Base-by-base conservation (phyloP, 768 basidiomycete species). In the Collybia nuda region DNA sequence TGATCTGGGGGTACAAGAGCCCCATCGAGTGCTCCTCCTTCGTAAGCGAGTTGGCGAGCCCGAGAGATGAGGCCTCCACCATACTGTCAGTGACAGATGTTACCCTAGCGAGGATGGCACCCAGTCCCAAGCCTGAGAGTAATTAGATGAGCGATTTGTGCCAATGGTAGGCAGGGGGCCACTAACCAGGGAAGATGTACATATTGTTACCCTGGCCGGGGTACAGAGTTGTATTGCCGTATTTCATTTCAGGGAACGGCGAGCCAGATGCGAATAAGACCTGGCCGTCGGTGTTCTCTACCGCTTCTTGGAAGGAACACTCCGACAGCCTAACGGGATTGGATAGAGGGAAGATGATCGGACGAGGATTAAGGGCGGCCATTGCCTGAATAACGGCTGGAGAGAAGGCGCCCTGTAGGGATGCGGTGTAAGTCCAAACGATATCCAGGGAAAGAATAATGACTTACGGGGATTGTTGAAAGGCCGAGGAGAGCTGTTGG, bases 151-250 rank as follows among this genome's bases (percentile, higher is more conserved):
- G 42, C 5, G 41, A 22, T 9, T 38, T 17, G n/a, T 11, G 19
- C 21, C 32, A 21, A 44, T 28, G 12, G 18, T 6, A 26, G 26
- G 37, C 18, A 26, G 24, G 24, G 26, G 19, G 14, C 17, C 14
- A 60, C 68, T 14, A 37, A 81, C 83, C 81, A 43, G 84, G 84
- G 76, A 86, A 86, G 61, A 88, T 87, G 66, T 88, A 90, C 90
- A 94, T 93, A 68, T 96, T 98, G 67, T 96, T 97, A 22, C 93
- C 93, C 69, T 97, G 95, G 19, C 91, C 90, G 2, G 94, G 85
- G 56, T 86, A 84, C 56, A 86, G 71, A 28, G 56, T 75, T 47
- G 70, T 73, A 24, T 83, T 84, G 29, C 76, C 67, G 69, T 75
- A 86, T 49, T 68, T 59, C 55, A 85, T 75, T 40, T 78, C 74